Evolutionary conservation across 805 yeast genomes (phyloP), one percentile per base, ranked within the genome.

Genomic region (Kluyveromyces lactis): DNA sequence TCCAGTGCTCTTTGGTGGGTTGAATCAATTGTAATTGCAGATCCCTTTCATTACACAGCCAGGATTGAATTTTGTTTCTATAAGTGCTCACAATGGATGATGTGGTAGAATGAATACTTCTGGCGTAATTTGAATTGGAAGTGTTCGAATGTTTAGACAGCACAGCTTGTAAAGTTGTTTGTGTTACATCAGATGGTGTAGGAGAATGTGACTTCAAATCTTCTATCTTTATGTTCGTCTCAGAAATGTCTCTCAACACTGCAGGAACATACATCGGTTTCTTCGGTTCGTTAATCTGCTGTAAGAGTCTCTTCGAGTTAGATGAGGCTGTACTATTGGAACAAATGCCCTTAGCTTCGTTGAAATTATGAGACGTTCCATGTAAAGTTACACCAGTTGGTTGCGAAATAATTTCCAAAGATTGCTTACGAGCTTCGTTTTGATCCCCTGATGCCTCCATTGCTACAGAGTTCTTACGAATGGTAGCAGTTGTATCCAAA

Each of bases 231-330:
- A 68, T 51, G 36, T 68, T 68, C 1, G 72, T 68, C 42, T 56
- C 60, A 0, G 70, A 60, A 10, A 68, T 67, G 31, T 72, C 71
- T 48, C 85, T 72, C 38, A 89, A 67, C 9, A 89, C 97, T 0
- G 96, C 96, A 0, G 97, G 97, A 0, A 83, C 70, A 53, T 86
- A 89, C 66, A 89, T 66, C 8, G 97, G 96, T 52, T 85, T 81
- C 57, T 86, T 75, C 46, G 86, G 89, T 34, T 81, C 81, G 42
- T 78, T 77, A 45, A 87, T 77, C 52, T 86, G 94, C 55, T 79
- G 81, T 17, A 81, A 24, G 7, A 36, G 42, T 21, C 48, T 48
- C 30, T 50, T 53, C 9, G 45, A 37, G 11, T 24, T 37, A 3
- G 39, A 30, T n/a, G 46, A 24, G 13, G 27, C 24, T 2, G 29